These are phyloP conservation scores for Penicillium ochrochloron DNA, from an alignment of 495 filamentous ascomycete genomes.

Conservation along the genomic window DNA sequence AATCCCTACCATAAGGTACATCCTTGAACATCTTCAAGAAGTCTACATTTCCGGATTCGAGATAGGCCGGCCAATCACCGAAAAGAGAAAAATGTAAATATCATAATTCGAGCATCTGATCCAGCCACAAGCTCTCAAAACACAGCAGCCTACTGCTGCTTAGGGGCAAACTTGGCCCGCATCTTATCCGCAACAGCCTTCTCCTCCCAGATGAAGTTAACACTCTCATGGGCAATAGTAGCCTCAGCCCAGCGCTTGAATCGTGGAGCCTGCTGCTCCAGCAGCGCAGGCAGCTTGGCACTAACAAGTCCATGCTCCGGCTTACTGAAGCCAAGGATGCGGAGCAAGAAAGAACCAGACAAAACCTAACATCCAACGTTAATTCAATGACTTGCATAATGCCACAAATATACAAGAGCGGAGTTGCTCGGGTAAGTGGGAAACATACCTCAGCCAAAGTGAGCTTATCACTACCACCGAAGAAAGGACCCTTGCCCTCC, in stretches of 20 bases:
- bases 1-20: neutral
- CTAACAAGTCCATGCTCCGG: constrained; percentile 56
- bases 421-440: neutral
- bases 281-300: constrained; percentile 45
- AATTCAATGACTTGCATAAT: neutral
- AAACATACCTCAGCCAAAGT: constrained; percentile 75
- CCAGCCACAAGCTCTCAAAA: constrained; percentile 10
- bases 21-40: no score
- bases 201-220: constrained; percentile 67
- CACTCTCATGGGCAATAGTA: constrained; percentile 65
- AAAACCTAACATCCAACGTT: constrained; percentile 49
- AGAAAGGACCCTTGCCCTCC: constrained; percentile 70
- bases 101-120: constrained; percentile 11
- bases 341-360: constrained; percentile 69
- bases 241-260: constrained; percentile 72
- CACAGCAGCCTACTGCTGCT: constrained; percentile 23
- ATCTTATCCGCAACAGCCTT: constrained; percentile 29
- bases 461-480: constrained; percentile 74
- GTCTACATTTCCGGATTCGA: neutral
- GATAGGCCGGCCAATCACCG: neutral
- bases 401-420: neutral
- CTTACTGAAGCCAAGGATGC: constrained; percentile 56
- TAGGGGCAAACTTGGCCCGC: constrained; percentile 33
- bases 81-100: neutral
- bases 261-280: constrained; percentile 61